These are phyloP conservation scores for Gardenia jasminoides DNA, from an alignment of 257 asterid species.

Conservation along the genomic window DNA sequence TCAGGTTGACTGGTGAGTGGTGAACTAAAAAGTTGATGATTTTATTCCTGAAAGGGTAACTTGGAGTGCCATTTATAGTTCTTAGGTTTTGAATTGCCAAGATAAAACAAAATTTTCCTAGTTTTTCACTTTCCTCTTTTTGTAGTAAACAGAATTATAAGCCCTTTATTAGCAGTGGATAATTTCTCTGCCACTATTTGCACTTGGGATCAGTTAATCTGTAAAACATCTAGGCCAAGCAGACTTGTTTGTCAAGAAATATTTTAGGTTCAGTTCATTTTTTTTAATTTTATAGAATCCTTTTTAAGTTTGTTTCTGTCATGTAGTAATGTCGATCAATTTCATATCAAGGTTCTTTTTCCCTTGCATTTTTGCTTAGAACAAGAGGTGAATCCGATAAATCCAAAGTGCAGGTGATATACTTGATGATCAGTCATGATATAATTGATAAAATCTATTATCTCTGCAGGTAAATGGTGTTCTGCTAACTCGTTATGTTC, in stretches of 20 bases:
- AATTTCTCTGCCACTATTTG: background rate
- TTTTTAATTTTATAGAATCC: background rate
- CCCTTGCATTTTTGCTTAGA: background rate
- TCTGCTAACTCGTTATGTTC: slow-evolving; percentile 44
- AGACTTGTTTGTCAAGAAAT: background rate
- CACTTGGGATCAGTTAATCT: background rate
- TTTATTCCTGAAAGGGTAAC: background rate
- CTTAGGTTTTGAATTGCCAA: background rate
- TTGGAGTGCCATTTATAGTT: background rate
- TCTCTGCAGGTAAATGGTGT: slow-evolving; percentile 44
- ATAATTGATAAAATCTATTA: background rate
- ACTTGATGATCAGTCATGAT: background rate
- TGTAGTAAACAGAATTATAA: background rate
- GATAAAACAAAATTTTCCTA: background rate
- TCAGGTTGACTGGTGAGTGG: slow-evolving; percentile 37
- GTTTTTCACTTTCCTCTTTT: background rate
- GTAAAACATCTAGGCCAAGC: background rate
- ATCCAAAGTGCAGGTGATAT: background rate
- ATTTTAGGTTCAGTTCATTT: background rate
- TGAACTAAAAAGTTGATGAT: background rate
- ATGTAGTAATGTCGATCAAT: background rate
- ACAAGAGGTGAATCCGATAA: background rate
- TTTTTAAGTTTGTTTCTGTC: background rate
- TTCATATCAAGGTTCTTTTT: background rate
- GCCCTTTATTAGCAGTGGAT: background rate